A percentile compares a stretch with the other conserved stretches of the same genome.
Conservation (phyloP, 768 basidiomycete genomes). For the Chalciporus piperatus region DNA sequence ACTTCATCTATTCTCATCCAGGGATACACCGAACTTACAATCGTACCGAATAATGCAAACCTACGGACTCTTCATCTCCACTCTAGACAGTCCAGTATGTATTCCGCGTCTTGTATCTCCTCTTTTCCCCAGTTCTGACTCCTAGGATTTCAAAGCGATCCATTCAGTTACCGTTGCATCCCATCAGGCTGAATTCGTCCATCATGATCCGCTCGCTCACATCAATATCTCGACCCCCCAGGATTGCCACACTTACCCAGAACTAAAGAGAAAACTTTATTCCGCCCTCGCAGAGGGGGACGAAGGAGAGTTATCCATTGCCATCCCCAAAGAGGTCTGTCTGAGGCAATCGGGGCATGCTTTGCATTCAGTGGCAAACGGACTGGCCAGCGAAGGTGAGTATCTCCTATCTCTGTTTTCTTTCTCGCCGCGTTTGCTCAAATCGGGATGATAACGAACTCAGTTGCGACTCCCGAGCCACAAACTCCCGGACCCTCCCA, state of each 20-base stretch:
- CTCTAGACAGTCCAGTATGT: constrained; percentile 83
- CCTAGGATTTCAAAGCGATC: constrained; percentile 46
- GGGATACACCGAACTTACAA: constrained; percentile 93
- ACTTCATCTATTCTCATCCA: constrained; percentile 28
- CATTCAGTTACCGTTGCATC: constrained; percentile 71
- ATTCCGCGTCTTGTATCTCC: not conserved
- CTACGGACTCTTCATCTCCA: constrained; percentile 85
- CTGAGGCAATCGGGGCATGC: constrained; percentile 57
- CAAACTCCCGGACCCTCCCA: constrained; percentile 55
- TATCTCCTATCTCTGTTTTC: constrained; percentile 5
- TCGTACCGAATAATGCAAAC: constrained; percentile 76
- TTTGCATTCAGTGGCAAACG: constrained; percentile 33
- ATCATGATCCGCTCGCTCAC: constrained; percentile 71
- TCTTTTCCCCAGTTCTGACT: constrained; percentile 24
- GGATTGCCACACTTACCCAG: constrained; percentile 88
- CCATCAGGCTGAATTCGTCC: constrained; percentile 72
- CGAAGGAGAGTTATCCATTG: constrained; percentile 92
- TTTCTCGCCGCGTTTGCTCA: constrained; percentile 6
- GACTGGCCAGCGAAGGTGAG: constrained; percentile 58
- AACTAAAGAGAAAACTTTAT: constrained; percentile 89
- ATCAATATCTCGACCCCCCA: constrained; percentile 63
- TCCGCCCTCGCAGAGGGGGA: constrained; percentile 87
- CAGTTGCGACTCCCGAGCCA: constrained; percentile 82
- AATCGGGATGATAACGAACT: not conserved
- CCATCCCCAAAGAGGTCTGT: constrained; percentile 71